Evolutionary conservation across 2,329 filamentous ascomycete species (phyloP).

Genomic region (Trichoderma atrobrunneum): DNA sequence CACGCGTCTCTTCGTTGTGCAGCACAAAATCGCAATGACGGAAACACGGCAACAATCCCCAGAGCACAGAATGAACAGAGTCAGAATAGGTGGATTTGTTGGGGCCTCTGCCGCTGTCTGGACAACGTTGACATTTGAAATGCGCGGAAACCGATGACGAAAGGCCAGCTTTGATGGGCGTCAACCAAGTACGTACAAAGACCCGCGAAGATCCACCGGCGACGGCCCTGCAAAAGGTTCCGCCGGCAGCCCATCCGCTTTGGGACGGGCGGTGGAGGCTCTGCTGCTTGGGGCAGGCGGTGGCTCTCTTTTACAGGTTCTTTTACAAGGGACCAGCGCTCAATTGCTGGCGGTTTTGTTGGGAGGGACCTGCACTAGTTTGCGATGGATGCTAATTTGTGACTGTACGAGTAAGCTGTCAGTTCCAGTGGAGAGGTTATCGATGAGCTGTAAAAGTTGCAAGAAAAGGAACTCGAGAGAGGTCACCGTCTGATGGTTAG

Average conservation of each 20-base stretch:
- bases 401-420: not conserved
- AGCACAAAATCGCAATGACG: not conserved
- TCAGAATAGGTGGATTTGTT: not conserved
- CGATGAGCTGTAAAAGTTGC: not conserved
- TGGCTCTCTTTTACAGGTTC: not conserved
- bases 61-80: not conserved
- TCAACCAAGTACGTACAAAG: not conserved
- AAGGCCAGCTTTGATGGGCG: conserved; percentile 13
- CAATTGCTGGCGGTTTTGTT: not conserved
- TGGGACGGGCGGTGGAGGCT: not conserved
- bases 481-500: not conserved
- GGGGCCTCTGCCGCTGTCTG: not conserved
- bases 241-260: not conserved
- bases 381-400: not conserved
- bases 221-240: not conserved
- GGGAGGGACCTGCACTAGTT: not conserved
- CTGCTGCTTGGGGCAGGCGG: not conserved
- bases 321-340: not conserved
- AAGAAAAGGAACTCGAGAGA: not conserved
- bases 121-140: not conserved
- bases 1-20: not conserved
- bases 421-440: not conserved
- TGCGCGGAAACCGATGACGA: conserved; percentile 14
- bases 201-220: not conserved
- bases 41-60: not conserved